Evolutionary conservation across 2,329 filamentous ascomycete species (phyloP), one percentile per base, ranked within the genome.

Genomic region (Akanthomyces muscarius): DNA sequence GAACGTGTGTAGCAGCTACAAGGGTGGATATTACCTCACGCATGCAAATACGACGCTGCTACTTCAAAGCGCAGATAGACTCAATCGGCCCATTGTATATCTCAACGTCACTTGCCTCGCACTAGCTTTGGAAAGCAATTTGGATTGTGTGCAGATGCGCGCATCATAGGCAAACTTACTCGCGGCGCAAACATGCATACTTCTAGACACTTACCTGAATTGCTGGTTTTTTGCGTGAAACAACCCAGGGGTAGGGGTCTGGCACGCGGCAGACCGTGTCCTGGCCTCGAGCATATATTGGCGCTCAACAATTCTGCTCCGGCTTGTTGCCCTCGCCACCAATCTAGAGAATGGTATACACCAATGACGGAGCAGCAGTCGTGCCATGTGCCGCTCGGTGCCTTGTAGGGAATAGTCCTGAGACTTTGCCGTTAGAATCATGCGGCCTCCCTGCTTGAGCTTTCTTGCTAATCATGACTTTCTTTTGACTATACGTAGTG

Each of bases 301-400:
- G 44, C 44, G 47, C 18, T 48, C 42, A 44, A 57, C 42, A 57
- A 25, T 5, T 56, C n/a, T 36, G 10, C 54, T 41, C 10, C 13
- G 14, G 8, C 8, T 58, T 58, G 33, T 36, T 23, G 4, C 10
- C 28, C 10, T 38, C n/a, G n/a, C 18, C 11, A 18, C 5, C 5
- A 48, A 38, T 16, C 14, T 23, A 44, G 7, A n/a, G n/a, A 44
- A 41, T 2, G 5, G 33, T 7, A 33, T 13, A 23, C 58, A 38
- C 58, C 58, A 61, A 61, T 61, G 25, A 28, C 38, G 47, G 58
- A 61, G 45, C 48, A 33, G 41, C 48, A 36, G 8, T 13, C 41
- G 58, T 50, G 41, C 58, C 58, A 61, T 61, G 58, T 61, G 58
- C n/a, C 30, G 28, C 16, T 25, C 36, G 16, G 13, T 18, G 30